Evolutionary conservation across 495 filamentous ascomycete genomes (phyloP), one percentile per base, ranked within the genome.

Genomic region (Hyphodiscus hymeniophilus): DNA sequence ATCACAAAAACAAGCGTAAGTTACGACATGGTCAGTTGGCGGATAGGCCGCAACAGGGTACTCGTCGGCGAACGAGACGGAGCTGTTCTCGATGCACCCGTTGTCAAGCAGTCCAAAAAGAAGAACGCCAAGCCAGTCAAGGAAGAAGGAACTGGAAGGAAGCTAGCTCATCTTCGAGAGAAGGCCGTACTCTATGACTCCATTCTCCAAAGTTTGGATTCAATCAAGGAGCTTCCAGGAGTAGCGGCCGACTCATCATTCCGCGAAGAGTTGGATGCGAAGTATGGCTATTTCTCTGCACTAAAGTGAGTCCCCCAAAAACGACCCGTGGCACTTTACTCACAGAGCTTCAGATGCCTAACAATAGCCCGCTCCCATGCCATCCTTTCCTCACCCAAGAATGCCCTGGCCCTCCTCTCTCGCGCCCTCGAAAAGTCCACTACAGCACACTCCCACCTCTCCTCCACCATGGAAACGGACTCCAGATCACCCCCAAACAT

Each of bases 181-280:
- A 81, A 87, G 54, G 83, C 89, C 11, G 89, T 87, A 1, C 72
- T 97, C n/a, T 97, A 96, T 61, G 89, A 97, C 58, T 86, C 87
- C 20, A 95, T 82, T 3, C 63, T 99, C 11, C 68, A 88, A 66
- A 95, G 87, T 64, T 67, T 99, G 48, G 87, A 97, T 42, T 89
- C 90, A 17, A 80, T 95, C 54, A 85, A 85, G 52, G 86, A 92
- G 45, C 73, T 99, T 10, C 84, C 89, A 0, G 94, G 94, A 61
- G 82, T 95, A 20, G 89, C 85, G n/a, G 83, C 87, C 18, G 94
- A 99, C 59, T 73, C 81, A 34, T 66, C 65, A 13, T 84, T 99
- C 53, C 68, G 88, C 3, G 66, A 72, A 12, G 87, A 92, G 57
- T 68, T 99, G 2, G 78, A 87, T 40, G 78, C 80, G 2, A 91